Evolutionary conservation across 2,329 filamentous ascomycete species (phyloP).

Genomic region (Bipolaris zeicola): DNA sequence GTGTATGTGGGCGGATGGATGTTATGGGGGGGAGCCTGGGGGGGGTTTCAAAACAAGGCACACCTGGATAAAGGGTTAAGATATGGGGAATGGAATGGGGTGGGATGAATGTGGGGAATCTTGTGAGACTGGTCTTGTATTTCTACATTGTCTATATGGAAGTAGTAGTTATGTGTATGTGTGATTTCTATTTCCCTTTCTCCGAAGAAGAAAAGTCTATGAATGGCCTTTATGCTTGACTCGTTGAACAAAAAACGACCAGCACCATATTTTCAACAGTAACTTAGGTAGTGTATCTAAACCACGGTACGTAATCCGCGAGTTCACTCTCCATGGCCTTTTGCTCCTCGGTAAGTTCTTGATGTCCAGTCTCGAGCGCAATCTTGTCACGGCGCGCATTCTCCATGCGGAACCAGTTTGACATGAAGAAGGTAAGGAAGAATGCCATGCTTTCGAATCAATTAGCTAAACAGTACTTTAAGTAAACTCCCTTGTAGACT

Average conservation of each 20-base stretch:
- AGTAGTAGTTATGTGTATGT: no score
- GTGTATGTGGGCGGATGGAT: no score
- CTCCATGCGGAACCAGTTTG: conserved; percentile 61
- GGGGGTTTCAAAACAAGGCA: no score
- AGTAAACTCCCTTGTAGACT: neutral
- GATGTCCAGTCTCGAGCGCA: conserved; percentile 44
- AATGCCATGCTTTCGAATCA: conserved; percentile 52
- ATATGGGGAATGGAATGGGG: no score
- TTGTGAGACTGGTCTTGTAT: no score
- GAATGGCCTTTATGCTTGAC: no score
- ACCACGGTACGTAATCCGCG: conserved; percentile 61
- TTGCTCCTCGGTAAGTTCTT: conserved; percentile 61
- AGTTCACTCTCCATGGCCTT: conserved; percentile 58
- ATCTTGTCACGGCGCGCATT: conserved; percentile 60
- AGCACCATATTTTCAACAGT: neutral
- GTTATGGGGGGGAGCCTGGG: no score
- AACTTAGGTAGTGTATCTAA: conserved; percentile 40
- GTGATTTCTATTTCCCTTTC: no score
- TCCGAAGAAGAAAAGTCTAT: no score
- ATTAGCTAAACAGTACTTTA: conserved; percentile 3
- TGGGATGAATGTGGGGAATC: no score
- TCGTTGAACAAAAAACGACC: neutral
- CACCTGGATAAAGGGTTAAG: no score
- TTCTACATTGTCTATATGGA: no score
- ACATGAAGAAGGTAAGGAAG: conserved; percentile 61